Evolutionary conservation across 164 flowering plant genomes (phyloP), one percentile per base, ranked within the genome.

Genomic region (Sextonia rubra): DNA sequence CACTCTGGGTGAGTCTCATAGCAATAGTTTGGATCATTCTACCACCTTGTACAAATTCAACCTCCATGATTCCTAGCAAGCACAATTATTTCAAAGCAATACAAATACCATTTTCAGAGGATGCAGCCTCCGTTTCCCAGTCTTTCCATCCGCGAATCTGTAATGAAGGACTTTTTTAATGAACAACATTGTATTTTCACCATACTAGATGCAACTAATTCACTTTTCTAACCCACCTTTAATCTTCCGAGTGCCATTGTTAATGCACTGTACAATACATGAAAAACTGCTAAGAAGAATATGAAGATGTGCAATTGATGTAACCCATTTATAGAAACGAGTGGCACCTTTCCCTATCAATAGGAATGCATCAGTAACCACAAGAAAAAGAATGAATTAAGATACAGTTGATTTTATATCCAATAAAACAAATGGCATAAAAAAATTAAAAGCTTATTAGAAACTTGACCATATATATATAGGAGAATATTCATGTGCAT

Each of bases 291-390:
- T 66, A 93, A 79, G 77, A 96, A 90, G 87, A 96, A 96, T 69
- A 96, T 91, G 83, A 96, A 93, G 78, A 96, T 96, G 83, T 93
- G 98, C 68, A 93, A 77, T 79, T 93, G 93, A 81, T 96, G 99
- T 78, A 94, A 75, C 70, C 88, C 98, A 48, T 86, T 73, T 47
- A 78, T 69, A 20, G 97, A 82, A 75, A 96, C 86, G 67, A 96
- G 84, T n/a, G 94, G 88, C 60, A 77, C 87, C 3, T 75, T 52
- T 1, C 97, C 98, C 98, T 96, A 77, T 29, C 30, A 60, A 71
- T 24, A 69, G 26, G n/a, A 72, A 72, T 8, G 20, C 2, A 26
- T 64, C 17, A 30, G 67, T 18, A 26, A 15, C 2, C 58, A 52
- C 58, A 52, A 14, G 58, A 52, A 52, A 9, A 52, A 52, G 58